Evolutionary conservation across 116 monocot species (phyloP), one percentile per base, ranked within the genome.

Genomic region (Trichopus zeylanicus): DNA sequence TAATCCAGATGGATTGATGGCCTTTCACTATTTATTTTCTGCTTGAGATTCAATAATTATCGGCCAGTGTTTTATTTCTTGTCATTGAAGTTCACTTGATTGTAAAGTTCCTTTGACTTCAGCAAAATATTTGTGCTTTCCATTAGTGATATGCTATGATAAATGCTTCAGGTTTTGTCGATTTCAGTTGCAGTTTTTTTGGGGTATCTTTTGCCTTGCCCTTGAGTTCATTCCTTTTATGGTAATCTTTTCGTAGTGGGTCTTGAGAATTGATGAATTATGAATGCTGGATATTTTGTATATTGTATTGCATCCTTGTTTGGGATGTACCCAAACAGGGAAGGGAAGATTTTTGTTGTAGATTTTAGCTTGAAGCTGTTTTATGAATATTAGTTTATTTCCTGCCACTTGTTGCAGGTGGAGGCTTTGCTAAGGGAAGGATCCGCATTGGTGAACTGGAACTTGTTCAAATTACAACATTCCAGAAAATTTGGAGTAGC

Each of bases 371-470:
- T 63, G 47, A n/a, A 48, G 16, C 38, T 31, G 8, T 9, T 46
- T 18, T 46, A 46, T 11, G 46, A 46, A 7, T 6, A 24, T n/a
- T 10, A 7, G 18, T n/a, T 9, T 9, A 22, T 30, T 13, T 11
- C n/a, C 6, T n/a, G 25, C 11, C 5, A 3, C 28, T 28, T 30
- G 29, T 42, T 9, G 26, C 70, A 95, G 94, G 94, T 55, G 59
- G 67, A 51, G 86, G 63, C 10, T 95, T 95, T 76, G 86, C 78
- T 27, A 76, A 68, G 55, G 86, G 78, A 37, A 71, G 49, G 60
- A 81, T 95, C 52, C 57, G 66, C 48, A 71, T 95, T 29, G 89
- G 94, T 62, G 94, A 89, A 67, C 51, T 95, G 16, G 86, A 89
- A 72, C 63, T 89, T 56, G 39, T 73, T 11, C 26, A 82, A 51